A percentile compares a stretch with the other conserved stretches of the same genome.
These are phyloP conservation scores for Yamadazyma trypodendri DNA, from an alignment of 1,139 yeast species.

Conservation along the genomic window DNA sequence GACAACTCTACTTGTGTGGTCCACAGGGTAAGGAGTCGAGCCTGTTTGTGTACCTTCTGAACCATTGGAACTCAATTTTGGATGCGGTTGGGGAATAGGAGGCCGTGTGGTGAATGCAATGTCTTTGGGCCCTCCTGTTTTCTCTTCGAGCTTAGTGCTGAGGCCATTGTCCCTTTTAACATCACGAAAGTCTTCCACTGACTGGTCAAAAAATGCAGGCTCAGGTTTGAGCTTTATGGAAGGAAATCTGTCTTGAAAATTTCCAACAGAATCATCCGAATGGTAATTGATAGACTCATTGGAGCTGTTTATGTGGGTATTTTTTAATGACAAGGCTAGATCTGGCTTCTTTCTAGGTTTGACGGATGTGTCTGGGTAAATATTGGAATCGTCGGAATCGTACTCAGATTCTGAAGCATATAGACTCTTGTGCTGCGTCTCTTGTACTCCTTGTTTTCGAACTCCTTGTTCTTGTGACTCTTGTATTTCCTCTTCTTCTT, in stretches of 20 bases:
- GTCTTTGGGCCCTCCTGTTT: too few species aligned
- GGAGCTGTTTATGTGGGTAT: slow-evolving; percentile 6
- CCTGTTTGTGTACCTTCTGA: neutral
- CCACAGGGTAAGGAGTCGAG: slow-evolving; percentile 16
- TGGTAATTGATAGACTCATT: slow-evolving; percentile 4
- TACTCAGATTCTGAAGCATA: neutral
- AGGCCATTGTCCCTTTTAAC: neutral
- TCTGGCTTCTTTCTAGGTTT: slow-evolving; percentile 7
- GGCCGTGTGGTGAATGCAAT: slow-evolving; percentile 12
- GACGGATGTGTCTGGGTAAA: slow-evolving; percentile 3
- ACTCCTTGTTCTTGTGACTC: slow-evolving; percentile 1
- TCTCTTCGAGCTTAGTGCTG: too few species aligned
- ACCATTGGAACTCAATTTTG: neutral
- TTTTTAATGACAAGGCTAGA: slow-evolving; percentile 5
- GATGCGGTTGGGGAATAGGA: slow-evolving; percentile 16
- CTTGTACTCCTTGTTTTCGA: neutral
- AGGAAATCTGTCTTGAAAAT: slow-evolving; percentile 15
- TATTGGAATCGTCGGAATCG: slow-evolving; percentile 5
- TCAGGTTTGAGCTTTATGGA: slow-evolving; percentile 9
- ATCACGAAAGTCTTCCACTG: neutral
- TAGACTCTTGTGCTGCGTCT: neutral
- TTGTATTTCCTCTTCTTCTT: neutral
- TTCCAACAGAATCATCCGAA: slow-evolving; percentile 5
- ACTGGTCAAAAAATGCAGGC: neutral
- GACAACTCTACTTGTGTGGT: too few species aligned